Conservation (phyloP, 1,284 basidiomycete genomes). For the Apiotrichum gracile region DNA sequence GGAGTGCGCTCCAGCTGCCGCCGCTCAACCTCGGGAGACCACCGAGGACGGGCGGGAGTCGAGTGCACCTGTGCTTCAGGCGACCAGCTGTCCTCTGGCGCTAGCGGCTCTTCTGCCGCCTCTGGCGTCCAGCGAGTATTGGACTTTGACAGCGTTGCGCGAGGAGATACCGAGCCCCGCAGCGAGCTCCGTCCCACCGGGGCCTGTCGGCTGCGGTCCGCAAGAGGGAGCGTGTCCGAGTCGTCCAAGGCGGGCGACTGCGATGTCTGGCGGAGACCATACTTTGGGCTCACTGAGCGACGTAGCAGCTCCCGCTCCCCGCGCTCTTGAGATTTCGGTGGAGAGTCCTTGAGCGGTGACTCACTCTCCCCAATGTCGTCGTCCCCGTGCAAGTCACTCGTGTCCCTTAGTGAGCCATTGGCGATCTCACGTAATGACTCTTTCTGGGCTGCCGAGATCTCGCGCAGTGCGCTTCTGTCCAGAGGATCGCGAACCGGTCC, state of each 20-base stretch:
- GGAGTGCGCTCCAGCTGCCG: background rate
- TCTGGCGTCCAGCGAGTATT: conserved; percentile 3
- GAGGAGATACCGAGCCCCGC: background rate
- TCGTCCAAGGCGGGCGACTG: background rate
- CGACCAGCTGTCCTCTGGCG: background rate
- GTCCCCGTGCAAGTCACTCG: background rate
- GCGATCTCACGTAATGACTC: background rate
- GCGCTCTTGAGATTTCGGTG: background rate
- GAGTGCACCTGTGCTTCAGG: background rate
- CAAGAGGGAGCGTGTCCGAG: background rate
- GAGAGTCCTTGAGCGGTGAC: background rate
- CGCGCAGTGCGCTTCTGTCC: too few species aligned
- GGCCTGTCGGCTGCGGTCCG: background rate
- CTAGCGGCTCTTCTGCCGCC: too few species aligned
- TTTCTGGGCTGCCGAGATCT: too few species aligned
- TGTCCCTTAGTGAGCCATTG: background rate
- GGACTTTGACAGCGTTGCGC: background rate
- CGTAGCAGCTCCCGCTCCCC: background rate
- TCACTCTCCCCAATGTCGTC: background rate
- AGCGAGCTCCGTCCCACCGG: background rate
- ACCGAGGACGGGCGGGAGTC: background rate
- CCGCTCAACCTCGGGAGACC: background rate
- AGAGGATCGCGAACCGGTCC: too few species aligned
- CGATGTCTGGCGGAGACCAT: background rate
- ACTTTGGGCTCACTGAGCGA: background rate